phyloP scores from a whole-genome alignment of 2,329 filamentous ascomycete genomes.

The Diaporthe destruens region DNA sequence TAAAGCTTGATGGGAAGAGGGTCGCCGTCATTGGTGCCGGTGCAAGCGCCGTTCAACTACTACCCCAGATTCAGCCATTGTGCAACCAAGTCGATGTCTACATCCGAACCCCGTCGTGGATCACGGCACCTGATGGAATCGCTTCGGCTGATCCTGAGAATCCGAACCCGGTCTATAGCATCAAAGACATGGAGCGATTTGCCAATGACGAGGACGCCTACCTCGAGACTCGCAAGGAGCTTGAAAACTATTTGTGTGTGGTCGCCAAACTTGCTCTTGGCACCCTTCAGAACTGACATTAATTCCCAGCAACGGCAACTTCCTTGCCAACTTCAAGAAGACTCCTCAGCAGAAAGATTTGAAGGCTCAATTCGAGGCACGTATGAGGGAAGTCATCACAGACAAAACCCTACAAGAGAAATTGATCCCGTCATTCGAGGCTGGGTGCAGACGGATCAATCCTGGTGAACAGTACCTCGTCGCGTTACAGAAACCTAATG shows the following conservation, averaged over 20 bases:
- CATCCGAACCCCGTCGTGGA: conserved; percentile 14
- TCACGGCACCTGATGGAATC: conserved; percentile 9
- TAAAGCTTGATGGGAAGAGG: conserved; percentile 13
- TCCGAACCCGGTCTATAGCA: background rate
- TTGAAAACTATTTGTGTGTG: background rate
- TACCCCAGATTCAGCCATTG: conserved; percentile 9
- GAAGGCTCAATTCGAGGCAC: background rate
- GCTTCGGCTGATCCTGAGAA: background rate
- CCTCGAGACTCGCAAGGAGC: conserved; percentile 9
- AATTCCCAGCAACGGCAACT: background rate
- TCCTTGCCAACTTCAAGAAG: conserved; percentile 19
- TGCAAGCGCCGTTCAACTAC: conserved; percentile 24
- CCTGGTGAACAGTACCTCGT: conserved; percentile 58
- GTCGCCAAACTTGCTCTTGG: background rate
- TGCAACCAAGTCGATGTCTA: conserved; percentile 34
- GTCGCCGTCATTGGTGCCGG: conserved; percentile 21
- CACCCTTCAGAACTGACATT: background rate
- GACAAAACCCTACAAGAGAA: conserved; percentile 39
- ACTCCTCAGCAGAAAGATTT: background rate
- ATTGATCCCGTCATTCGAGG: conserved; percentile 45
- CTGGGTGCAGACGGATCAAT: conserved; percentile 46
- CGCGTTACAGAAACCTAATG: conserved; percentile 55
- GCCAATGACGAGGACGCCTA: background rate
- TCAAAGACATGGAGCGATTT: background rate
- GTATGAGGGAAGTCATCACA: background rate